Evolutionary conservation across 306 rosid genomes (phyloP).

Genomic region (Hippophae rhamnoides): DNA sequence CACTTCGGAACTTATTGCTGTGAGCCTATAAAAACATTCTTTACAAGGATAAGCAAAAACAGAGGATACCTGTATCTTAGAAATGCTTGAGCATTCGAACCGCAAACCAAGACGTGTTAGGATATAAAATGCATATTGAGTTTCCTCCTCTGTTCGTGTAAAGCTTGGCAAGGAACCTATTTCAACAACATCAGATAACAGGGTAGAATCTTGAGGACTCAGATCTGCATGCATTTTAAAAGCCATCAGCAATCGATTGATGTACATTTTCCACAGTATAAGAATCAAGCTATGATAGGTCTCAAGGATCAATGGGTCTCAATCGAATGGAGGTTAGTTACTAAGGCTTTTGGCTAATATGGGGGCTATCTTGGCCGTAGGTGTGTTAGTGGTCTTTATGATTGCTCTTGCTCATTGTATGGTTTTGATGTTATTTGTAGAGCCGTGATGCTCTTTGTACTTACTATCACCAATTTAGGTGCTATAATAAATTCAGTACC

Average conservation of each 20-base stretch:
- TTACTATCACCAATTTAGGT: too few species aligned
- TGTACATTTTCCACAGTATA: not conserved
- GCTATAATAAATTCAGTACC: too few species aligned
- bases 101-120: constrained; percentile 67
- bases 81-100: constrained; percentile 72
- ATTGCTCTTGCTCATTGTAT: too few species aligned
- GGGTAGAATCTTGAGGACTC: constrained; percentile 57
- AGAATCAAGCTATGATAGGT: not conserved
- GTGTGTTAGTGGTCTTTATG: too few species aligned
- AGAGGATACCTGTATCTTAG: constrained; percentile 57
- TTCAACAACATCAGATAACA: constrained; percentile 65
- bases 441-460: too few species aligned
- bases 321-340: not conserved
- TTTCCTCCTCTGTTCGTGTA: constrained; percentile 51
- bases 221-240: constrained; percentile 30
- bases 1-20: too few species aligned
- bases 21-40: too few species aligned
- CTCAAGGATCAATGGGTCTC: not conserved
- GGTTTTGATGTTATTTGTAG: too few species aligned
- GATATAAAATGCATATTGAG: constrained; percentile 50
- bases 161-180: constrained; percentile 54
- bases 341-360: too few species aligned
- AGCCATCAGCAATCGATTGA: constrained; percentile 2
- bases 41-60: not conserved
- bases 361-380: too few species aligned